These are phyloP conservation scores for Penicillium lividum DNA, from an alignment of 495 filamentous ascomycete genomes.

Conservation along the genomic window DNA sequence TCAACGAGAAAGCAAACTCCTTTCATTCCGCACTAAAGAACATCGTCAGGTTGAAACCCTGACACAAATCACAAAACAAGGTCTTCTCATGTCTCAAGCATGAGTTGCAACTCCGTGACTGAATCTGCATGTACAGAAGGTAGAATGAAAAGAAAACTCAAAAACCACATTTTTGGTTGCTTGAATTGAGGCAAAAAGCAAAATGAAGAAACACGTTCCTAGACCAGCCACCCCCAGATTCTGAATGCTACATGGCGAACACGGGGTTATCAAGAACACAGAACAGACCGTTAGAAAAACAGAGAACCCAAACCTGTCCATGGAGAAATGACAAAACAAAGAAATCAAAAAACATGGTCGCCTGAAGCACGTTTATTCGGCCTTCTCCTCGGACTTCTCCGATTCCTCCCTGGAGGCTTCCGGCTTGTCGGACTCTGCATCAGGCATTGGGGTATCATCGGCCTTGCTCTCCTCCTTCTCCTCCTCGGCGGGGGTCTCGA, in stretches of 20 bases:
- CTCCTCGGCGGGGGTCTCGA: conserved; percentile 40
- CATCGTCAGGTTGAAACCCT: not conserved
- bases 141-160: not conserved
- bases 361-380: conserved; percentile 12
- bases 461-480: conserved; percentile 51
- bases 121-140: conserved; percentile 1
- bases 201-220: conserved; percentile 6
- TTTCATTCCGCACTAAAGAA: not conserved
- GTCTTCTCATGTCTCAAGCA: not conserved
- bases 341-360: conserved; percentile 3
- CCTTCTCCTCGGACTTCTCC: conserved; percentile 19
- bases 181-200: not conserved
- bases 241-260: conserved; percentile 9
- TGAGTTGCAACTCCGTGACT: not conserved
- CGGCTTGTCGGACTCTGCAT: conserved; percentile 29
- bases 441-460: conserved; percentile 46
- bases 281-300: conserved; percentile 2
- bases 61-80: not conserved
- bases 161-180: conserved; percentile 4
- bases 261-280: conserved; percentile 4
- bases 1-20: not conserved
- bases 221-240: not conserved
- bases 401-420: conserved; percentile 13
- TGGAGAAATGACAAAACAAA: conserved; percentile 5
- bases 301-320: conserved; percentile 6